Base-by-base conservation (phyloP, 2,329 filamentous ascomycete species). In the Talaromyces funiculosus region DNA sequence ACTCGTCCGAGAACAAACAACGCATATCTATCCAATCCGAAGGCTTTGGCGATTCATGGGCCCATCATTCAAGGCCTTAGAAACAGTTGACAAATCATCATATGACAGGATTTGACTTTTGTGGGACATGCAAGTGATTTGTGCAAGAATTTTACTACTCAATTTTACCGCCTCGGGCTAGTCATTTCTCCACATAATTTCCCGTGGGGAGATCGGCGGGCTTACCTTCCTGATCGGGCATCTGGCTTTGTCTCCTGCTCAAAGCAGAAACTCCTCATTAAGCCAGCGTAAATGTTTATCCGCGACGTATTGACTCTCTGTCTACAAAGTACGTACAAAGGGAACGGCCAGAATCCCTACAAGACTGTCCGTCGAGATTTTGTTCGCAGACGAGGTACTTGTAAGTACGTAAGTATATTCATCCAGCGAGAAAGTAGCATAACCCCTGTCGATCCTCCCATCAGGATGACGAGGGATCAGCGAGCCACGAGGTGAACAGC, bases 261-360 rank as follows among this genome's bases (percentile, higher is more conserved):
- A 54, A 35, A 54, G 7, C 51, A 40, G 51, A 54, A 54, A 54
- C 51, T 54, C 33, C 51, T 54, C 51, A 38, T 40, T 53, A 24
- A 53, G 8, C 24, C 45, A 33, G 45, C 26, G 8, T 51, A 33
- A 51, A 51, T 22, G 4, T 33, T 51, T 51, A 51, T 35, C 47
- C 47, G 29, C n/a, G 43, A 10, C 18, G 26, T 29, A 7, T 20
- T 20, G 8, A 12, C 31, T 33, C 31, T 33, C 31, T 33, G 31
- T 20, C 2, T 42, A 9, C 38, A 8, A 20, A 20, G n/a, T 20
- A 3, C 40, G 2, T 42, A 6, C 18, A 33, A 33, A 10, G n/a
- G 31, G 31, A 33, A 12, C 12, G 12, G 9, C 12, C 31, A 33
- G 9, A 10, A 12, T 33, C 12, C 6, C 8, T 8, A 10, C 22